phyloP scores from a whole-genome alignment of 768 basidiomycete genomes.

The Tubosaeta brunneosetosa region DNA sequence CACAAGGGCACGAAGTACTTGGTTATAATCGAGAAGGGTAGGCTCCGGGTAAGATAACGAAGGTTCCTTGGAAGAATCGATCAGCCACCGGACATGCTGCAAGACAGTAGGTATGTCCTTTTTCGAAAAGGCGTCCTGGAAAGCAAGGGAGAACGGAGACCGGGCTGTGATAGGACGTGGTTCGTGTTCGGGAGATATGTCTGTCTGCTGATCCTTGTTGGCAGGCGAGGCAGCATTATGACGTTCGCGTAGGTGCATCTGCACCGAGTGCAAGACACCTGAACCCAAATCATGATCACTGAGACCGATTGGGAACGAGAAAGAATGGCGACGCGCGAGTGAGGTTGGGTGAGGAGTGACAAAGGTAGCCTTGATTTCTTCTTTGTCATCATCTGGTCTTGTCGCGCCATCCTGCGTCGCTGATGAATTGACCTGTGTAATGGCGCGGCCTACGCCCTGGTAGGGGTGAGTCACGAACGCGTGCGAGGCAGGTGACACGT shows the following conservation, averaged over 20 bases:
- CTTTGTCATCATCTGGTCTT: conserved; percentile 52
- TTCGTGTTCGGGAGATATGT: conserved; percentile 13
- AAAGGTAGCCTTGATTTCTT: conserved; percentile 41
- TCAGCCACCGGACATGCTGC: conserved; percentile 25
- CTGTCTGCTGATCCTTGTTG: conserved; percentile 16
- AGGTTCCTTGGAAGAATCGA: conserved; percentile 33
- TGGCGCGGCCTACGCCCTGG: conserved; percentile 66
- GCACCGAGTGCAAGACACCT: conserved; percentile 59
- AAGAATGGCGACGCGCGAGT: conserved; percentile 56
- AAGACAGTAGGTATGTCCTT: conserved; percentile 7
- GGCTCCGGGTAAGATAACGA: conserved; percentile 27
- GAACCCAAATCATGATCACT: conserved; percentile 37
- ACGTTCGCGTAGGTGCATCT: conserved; percentile 55
- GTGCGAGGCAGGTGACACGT: conserved; percentile 19
- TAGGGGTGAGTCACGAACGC: conserved; percentile 3
- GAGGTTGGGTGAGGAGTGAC: conserved; percentile 25
- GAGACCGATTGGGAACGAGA: conserved; percentile 45
- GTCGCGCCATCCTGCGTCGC: conserved; percentile 48
- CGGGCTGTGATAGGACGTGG: conserved; percentile 22
- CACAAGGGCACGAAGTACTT: conserved; percentile 47
- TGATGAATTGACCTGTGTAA: conserved; percentile 59
- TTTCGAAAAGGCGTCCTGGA: conserved; percentile 18
- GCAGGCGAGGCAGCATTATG: conserved; percentile 40
- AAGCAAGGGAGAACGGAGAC: conserved; percentile 18
- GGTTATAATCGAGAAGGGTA: conserved; percentile 55